These are phyloP conservation scores for Salvia miltiorrhiza DNA, from an alignment of 257 asterid species.

Conservation along the genomic window DNA sequence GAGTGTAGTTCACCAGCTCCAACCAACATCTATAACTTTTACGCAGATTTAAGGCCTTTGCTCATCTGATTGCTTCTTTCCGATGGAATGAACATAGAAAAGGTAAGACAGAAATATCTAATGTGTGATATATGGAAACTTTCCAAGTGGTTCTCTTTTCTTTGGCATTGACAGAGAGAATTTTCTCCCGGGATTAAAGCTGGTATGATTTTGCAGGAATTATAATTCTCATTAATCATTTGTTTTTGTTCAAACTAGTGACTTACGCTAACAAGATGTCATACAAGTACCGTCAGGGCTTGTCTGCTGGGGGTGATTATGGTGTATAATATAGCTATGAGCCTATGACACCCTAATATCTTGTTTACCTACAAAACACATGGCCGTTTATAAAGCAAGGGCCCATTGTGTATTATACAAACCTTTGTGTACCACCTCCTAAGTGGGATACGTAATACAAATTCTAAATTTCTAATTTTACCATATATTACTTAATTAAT, in stretches of 20 bases:
- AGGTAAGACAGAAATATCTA: background rate
- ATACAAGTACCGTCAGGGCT: background rate
- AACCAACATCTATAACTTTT: constrained; percentile 2
- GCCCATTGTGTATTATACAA: too few relatives aligned
- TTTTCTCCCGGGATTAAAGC: background rate
- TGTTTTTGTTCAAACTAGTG: background rate
- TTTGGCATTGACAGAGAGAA: background rate
- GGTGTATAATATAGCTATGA: too few relatives aligned
- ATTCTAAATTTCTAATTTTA: too few relatives aligned
- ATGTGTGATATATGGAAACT: background rate
- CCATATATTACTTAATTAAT: too few relatives aligned
- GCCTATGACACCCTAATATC: too few relatives aligned
- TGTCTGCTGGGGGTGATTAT: too few relatives aligned
- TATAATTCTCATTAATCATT: background rate
- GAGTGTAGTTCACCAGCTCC: background rate
- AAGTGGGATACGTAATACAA: too few relatives aligned
- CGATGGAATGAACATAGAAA: background rate
- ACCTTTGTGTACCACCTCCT: too few relatives aligned
- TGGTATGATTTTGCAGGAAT: background rate
- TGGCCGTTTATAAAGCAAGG: too few relatives aligned
- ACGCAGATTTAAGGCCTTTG: background rate
- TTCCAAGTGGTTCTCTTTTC: background rate
- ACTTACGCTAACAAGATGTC: background rate
- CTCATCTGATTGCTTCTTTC: background rate
- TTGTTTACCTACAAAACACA: too few relatives aligned